Conservation (phyloP, 352 stramenopile genomes). For the Phytophthora idaei region DNA sequence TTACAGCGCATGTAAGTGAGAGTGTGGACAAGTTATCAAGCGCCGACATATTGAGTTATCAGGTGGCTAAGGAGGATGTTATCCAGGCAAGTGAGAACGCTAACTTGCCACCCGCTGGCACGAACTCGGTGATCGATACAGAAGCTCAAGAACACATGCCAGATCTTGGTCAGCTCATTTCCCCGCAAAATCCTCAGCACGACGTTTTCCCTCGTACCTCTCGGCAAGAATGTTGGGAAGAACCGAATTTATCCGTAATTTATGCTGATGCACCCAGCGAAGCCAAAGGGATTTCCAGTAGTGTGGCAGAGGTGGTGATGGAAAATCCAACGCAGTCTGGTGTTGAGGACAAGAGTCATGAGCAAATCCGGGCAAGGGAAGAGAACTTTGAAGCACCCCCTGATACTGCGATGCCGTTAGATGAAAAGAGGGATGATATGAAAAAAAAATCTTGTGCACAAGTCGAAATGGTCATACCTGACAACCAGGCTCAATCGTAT, state of each 20-base stretch:
- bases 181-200: neutral
- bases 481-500: neutral
- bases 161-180: neutral
- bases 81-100: neutral
- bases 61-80: neutral
- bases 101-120: neutral
- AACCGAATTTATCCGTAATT: neutral
- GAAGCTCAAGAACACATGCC: neutral
- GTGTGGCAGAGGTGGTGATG: neutral
- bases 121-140: neutral
- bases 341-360: neutral
- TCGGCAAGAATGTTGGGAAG: slow-evolving; percentile 30
- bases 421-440: neutral
- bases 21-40: neutral
- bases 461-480: neutral
- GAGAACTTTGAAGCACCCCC: neutral
- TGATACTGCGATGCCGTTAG: neutral
- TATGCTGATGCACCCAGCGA: neutral
- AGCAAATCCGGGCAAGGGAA: neutral
- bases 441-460: neutral
- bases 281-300: neutral
- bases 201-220: neutral
- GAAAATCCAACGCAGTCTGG: neutral
- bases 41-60: slow-evolving; percentile 1
- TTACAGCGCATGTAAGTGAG: neutral